Percentiles rank a stretch among this genome's conserved stretches.
These are phyloP conservation scores for Cucurbitaria berberidis DNA, from an alignment of 2,329 filamentous ascomycete genomes.

Conservation along the genomic window DNA sequence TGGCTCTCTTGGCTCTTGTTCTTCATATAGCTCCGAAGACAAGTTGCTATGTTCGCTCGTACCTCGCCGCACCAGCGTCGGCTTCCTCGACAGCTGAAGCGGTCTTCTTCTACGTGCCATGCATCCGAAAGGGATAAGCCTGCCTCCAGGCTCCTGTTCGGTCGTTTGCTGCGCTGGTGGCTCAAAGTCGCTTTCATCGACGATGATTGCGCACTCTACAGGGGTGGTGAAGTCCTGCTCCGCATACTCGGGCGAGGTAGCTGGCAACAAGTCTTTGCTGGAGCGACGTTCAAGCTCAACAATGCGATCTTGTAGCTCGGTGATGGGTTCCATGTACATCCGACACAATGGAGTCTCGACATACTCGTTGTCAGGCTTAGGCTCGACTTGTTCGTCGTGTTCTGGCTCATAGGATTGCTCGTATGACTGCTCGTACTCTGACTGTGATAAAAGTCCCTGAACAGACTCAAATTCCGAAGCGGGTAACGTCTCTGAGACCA, in stretches of 20 bases:
- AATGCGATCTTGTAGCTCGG: constrained; percentile 15
- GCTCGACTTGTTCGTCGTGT: constrained; percentile 1
- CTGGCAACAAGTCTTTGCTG: neutral
- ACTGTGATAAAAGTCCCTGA: neutral
- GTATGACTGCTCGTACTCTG: constrained; percentile 4
- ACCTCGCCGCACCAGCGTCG: neutral
- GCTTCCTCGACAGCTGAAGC: neutral
- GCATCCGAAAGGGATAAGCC: too few relatives aligned
- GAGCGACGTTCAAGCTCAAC: constrained; percentile 15
- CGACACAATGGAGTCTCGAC: constrained; percentile 5
- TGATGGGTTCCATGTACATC: constrained; percentile 20
- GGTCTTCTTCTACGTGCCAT: neutral
- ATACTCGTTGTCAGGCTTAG: constrained; percentile 5
- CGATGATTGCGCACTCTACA: neutral
- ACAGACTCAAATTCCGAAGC: neutral
- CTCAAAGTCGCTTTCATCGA: neutral
- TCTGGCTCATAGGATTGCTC: neutral
- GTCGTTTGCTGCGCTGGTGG: constrained; percentile 2
- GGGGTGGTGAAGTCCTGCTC: constrained; percentile 3
- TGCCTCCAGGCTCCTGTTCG: too few relatives aligned
- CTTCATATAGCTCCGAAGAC: too few relatives aligned
- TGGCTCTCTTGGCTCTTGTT: too few relatives aligned
- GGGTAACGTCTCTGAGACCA: constrained; percentile 6
- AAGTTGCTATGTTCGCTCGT: too few relatives aligned
- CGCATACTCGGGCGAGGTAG: neutral